These are phyloP conservation scores for Candida schatavii DNA, from an alignment of 805 yeast genomes.

Conservation along the genomic window DNA sequence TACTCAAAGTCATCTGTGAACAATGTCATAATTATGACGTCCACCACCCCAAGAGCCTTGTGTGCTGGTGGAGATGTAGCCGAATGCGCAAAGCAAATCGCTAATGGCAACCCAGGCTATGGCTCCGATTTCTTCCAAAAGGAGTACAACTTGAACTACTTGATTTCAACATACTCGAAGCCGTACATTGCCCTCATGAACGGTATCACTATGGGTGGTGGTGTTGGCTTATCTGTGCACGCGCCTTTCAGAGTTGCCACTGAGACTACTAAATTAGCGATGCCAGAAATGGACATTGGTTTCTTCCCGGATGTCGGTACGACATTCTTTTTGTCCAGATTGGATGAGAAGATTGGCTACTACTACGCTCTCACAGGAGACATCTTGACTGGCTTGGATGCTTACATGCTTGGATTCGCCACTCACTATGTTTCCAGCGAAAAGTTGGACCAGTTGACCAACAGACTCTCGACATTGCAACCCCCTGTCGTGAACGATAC, in stretches of 20 bases:
- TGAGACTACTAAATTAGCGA: slow-evolving; percentile 85
- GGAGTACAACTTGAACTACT: slow-evolving; percentile 80
- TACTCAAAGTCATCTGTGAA: slow-evolving; percentile 67
- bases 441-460: slow-evolving; percentile 58
- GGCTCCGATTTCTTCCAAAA: slow-evolving; percentile 67
- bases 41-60: slow-evolving; percentile 65
- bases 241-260: slow-evolving; percentile 93
- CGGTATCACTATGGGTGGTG: slow-evolving; percentile 98
- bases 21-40: slow-evolving; percentile 64
- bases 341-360: slow-evolving; percentile 80
- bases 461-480: slow-evolving; percentile 63
- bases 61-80: slow-evolving; percentile 98
- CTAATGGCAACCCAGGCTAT: slow-evolving; percentile 40
- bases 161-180: slow-evolving; percentile 77
- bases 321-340: slow-evolving; percentile 79
- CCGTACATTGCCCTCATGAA: slow-evolving; percentile 85
- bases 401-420: slow-evolving; percentile 80
- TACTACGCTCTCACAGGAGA: slow-evolving; percentile 87
- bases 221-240: slow-evolving; percentile 89
- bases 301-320: slow-evolving; percentile 96
- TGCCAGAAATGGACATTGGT: slow-evolving; percentile 98
- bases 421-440: slow-evolving; percentile 82
- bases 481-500: slow-evolving; percentile 34
- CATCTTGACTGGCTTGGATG: slow-evolving; percentile 71
- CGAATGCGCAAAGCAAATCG: slow-evolving; percentile 63